Base-by-base conservation (phyloP, 768 basidiomycete species). In the Kwoniella sp. region DNA sequence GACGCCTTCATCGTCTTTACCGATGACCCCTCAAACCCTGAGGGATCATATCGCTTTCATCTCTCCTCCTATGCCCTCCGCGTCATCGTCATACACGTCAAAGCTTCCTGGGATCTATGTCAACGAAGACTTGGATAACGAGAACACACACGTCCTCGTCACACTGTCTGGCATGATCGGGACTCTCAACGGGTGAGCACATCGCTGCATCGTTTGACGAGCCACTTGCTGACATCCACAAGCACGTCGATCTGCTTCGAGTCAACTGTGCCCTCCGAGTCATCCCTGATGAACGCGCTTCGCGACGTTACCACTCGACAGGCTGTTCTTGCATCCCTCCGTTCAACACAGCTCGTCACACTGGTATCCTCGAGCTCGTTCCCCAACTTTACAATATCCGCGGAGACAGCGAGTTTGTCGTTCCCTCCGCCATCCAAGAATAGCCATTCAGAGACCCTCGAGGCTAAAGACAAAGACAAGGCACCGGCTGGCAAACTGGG, bases 81-180 rank as follows among this genome's bases (percentile, higher is more conserved):
- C 54, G 9, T 55, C 66, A 14, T 59, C 59, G 2, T 63, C 61
- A 9, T 51, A 32, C 15, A 46, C 53, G 12, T 42, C 56, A n/a
- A 44, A 53, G 12, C 46, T 39, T 17, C 52, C 52, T 31, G 46
- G 53, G 6, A 77, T 80, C 3, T 72, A 36, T 25, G 19, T 55
- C 42, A 25, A 45, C 10, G 39, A 50, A 26, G 49, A 46, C 8
- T 22, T 27, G 12, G 32, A 27, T 2, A 29, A n/a, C 5, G 51
- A 46, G 12, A 53, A 38, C n/a, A 41, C 44, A 3, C 29, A 39
- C 11, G 54, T 69, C 25, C 42, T 89, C 11, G 79, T 89, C 3
- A 89, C 89, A 0, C 75, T 92, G 29, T 90, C 89, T 0, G 93
- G 92, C 4, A 75, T 96, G 23, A 78, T 91, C 19, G 91, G 89